Conservation (phyloP, 257 asterid species). For the Fraxinus americana region DNA sequence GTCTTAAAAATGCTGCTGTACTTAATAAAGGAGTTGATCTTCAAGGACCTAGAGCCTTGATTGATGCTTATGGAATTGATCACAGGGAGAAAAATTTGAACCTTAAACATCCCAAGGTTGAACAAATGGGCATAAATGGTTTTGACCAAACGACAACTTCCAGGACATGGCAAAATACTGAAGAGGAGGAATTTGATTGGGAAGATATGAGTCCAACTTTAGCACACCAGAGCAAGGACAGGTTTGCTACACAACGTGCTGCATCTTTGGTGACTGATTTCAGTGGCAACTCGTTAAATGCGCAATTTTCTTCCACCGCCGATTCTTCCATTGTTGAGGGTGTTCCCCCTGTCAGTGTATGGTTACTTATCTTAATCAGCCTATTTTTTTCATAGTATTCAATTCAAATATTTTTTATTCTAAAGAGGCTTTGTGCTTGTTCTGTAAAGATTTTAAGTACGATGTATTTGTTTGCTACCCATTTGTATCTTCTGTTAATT, state of each 20-base stretch:
- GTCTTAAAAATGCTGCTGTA: constrained; percentile 48
- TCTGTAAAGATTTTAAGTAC: not conserved
- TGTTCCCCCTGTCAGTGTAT: constrained; percentile 33
- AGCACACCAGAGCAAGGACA: constrained; percentile 49
- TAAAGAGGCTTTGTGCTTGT: not conserved
- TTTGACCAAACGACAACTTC: constrained; percentile 37
- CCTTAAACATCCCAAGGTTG: constrained; percentile 45
- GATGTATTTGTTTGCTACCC: not conserved
- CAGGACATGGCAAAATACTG: constrained; percentile 84
- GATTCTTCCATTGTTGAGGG: constrained; percentile 39
- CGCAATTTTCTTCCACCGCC: constrained; percentile 34
- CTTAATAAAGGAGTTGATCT: constrained; percentile 59
- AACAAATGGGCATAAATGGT: constrained; percentile 48
- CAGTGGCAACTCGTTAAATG: constrained; percentile 44
- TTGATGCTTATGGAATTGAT: constrained; percentile 95
- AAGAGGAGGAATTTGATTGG: constrained; percentile 98
- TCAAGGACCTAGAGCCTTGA: constrained; percentile 87
- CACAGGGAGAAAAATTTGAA: constrained; percentile 58
- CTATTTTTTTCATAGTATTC: not conserved
- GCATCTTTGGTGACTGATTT: constrained; percentile 47
- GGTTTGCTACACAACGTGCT: constrained; percentile 36
- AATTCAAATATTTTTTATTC: not conserved
- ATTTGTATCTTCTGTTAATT: constrained; percentile 6
- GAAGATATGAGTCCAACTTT: constrained; percentile 73
- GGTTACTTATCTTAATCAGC: constrained; percentile 11